These are phyloP conservation scores for Aristolochia californica DNA, from an alignment of 164 flowering plant genomes.

Conservation along the genomic window DNA sequence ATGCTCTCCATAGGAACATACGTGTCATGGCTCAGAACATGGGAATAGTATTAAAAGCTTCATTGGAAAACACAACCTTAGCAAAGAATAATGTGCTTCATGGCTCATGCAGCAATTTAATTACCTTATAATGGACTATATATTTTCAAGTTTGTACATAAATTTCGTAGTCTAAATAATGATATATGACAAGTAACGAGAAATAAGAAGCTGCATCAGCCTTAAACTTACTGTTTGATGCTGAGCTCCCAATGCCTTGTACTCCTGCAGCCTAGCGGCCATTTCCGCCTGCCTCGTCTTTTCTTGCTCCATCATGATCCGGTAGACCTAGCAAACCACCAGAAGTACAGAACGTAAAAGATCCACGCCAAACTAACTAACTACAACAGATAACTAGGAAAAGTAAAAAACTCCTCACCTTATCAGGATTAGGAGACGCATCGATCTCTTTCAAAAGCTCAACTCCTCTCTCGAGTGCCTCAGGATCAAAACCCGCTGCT, in stretches of 20 bases:
- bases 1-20: too few relatives aligned
- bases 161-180: too few relatives aligned
- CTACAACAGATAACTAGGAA: neutral
- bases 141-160: too few relatives aligned
- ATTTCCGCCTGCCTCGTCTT: constrained; percentile 63
- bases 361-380: neutral
- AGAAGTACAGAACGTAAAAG: neutral
- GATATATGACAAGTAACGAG: too few relatives aligned
- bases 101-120: too few relatives aligned
- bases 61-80: too few relatives aligned
- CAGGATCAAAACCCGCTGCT: constrained; percentile 86
- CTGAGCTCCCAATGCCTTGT: constrained; percentile 60
- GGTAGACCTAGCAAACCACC: constrained; percentile 43
- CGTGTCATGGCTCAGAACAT: too few relatives aligned
- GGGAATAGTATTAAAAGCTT: too few relatives aligned
- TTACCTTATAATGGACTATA: too few relatives aligned
- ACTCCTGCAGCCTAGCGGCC: constrained; percentile 47
- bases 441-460: constrained; percentile 42
- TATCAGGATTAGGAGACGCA: constrained; percentile 35
- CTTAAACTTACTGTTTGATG: constrained; percentile 51
- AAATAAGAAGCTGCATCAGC: too few relatives aligned
- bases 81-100: too few relatives aligned
- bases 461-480: constrained; percentile 72
- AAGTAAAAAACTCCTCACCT: constrained; percentile 23
- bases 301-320: constrained; percentile 67